Base-by-base conservation (phyloP, 345 rosid species). In the Turnera subulata region DNA sequence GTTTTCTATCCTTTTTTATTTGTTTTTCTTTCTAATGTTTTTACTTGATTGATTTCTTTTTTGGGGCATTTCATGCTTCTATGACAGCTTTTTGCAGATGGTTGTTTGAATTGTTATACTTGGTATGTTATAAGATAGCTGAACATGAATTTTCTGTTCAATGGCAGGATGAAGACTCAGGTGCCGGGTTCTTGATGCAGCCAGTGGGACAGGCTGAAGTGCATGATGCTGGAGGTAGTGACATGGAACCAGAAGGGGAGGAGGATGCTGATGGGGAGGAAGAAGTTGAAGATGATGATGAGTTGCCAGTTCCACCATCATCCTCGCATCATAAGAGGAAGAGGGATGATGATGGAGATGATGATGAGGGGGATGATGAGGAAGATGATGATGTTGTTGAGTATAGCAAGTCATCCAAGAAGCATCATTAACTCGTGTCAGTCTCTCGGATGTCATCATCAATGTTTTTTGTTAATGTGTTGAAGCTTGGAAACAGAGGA, bases 121-220 rank as follows among this genome's bases (percentile, higher is more conserved):
- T 23, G 5, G 6, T 1, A 18, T 25, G 25, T 7, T 13, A 8
- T 6, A 29, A 29, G 50, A 12, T 16, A 17, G 9, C 1, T 37
- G 6, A 17, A 11, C 12, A 7, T 59, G 1, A 11, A 2, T 29
- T 45, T n/a, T n/a, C n/a, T n/a, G n/a, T n/a, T 55, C 24, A 46
- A 25, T 74, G 67, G 50, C 78, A 85, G 91, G 85, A 85, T 47
- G 91, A 82, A 61, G 91, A 78, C 45, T 70, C 58, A 0, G 88
- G 76, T 53, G 78, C 72, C 39, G 88, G 86, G 17, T 85, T 78
- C 70, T 51, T 85, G 66, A 84, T 85, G 50, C 86, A 82, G 23
- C 84, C 86, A 39, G 83, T 80, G 35, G 71, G 52, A 26, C 82
- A 76, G 65, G 69, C 68, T 3, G 84, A 72, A 65, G 85, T 70